Evolutionary conservation across 2,329 filamentous ascomycete species (phyloP).

Genomic region (Aspergillus hiratsukae): DNA sequence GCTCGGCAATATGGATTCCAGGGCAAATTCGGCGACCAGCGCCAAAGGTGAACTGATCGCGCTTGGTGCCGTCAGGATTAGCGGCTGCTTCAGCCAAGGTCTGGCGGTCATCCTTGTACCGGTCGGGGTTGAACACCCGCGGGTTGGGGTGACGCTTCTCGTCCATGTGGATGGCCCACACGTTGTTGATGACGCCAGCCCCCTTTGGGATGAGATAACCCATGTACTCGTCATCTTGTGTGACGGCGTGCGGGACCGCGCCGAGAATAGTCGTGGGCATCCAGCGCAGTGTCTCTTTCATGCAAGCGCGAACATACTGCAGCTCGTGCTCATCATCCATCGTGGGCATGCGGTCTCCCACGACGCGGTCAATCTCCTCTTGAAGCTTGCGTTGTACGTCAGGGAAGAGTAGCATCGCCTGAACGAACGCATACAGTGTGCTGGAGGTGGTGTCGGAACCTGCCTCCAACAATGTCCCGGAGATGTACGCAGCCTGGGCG

Average conservation of each 20-base stretch:
- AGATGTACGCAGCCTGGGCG: slow-evolving; percentile 30
- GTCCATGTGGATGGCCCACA: slow-evolving; percentile 43
- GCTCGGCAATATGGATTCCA: slow-evolving; percentile 53
- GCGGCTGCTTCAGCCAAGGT: slow-evolving; percentile 30
- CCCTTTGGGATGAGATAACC: slow-evolving; percentile 48
- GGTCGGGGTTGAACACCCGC: slow-evolving; percentile 37
- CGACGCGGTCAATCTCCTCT: slow-evolving; percentile 35
- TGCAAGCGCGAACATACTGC: slow-evolving; percentile 31
- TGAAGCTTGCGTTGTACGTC: slow-evolving; percentile 41
- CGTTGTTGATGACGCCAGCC: slow-evolving; percentile 44
- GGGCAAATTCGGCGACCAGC: slow-evolving; percentile 56
- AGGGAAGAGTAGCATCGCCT: slow-evolving; percentile 47
- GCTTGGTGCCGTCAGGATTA: slow-evolving; percentile 38
- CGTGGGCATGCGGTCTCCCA: slow-evolving; percentile 29
- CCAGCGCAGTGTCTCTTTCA: slow-evolving; percentile 36
- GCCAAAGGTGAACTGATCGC: slow-evolving; percentile 54
- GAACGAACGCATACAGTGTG: slow-evolving; percentile 46
- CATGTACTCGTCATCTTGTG: slow-evolving; percentile 47
- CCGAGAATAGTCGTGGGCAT: slow-evolving; percentile 43
- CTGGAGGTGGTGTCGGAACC: slow-evolving; percentile 50
- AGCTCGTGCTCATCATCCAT: slow-evolving; percentile 34
- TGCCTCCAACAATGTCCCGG: slow-evolving; percentile 36
- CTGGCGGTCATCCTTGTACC: slow-evolving; percentile 30
- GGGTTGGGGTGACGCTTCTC: slow-evolving; percentile 38
- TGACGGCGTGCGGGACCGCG: slow-evolving; percentile 45